A percentile compares a stretch with the other conserved stretches of the same genome.
phyloP scores from a whole-genome alignment of 257 asterid genomes.

The Nicotiana tomentosiformis region DNA sequence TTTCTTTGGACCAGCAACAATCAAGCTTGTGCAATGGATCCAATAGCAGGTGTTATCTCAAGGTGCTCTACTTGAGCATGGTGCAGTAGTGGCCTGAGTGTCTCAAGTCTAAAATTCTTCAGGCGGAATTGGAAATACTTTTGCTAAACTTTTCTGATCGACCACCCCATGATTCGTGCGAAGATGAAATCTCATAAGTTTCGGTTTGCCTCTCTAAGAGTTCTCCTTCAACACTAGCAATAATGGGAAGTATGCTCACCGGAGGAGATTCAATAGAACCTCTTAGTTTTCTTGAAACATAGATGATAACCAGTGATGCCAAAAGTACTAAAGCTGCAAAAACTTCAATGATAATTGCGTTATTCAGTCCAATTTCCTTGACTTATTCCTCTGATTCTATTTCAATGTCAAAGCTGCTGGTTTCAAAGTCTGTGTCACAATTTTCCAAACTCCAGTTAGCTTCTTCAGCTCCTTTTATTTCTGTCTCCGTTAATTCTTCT shows the following conservation, averaged over 20 bases:
- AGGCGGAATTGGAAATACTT: not conserved
- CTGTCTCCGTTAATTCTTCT: not conserved
- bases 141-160: not conserved
- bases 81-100: not conserved
- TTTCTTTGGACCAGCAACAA: not conserved
- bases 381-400: slow-evolving; percentile 4
- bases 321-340: slow-evolving; percentile 13
- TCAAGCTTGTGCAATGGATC: slow-evolving; percentile 23
- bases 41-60: slow-evolving; percentile 11
- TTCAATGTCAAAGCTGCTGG: not conserved
- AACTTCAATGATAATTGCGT: slow-evolving; percentile 15
- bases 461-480: slow-evolving; percentile 9
- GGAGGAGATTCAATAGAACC: slow-evolving; percentile 10
- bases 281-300: slow-evolving; percentile 20
- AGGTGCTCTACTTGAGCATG: not conserved
- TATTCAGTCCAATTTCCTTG: slow-evolving; percentile 15
- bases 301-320: slow-evolving; percentile 29
- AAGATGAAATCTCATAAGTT: slow-evolving; percentile 4
- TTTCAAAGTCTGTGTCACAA: not conserved
- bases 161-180: not conserved
- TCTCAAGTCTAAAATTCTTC: not conserved
- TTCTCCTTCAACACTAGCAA: slow-evolving; percentile 3
- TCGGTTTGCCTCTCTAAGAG: slow-evolving; percentile 14
- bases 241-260: not conserved
- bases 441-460: not conserved